phyloP scores from a whole-genome alignment of 768 basidiomycete genomes.

The Phylloporus scabripes region DNA sequence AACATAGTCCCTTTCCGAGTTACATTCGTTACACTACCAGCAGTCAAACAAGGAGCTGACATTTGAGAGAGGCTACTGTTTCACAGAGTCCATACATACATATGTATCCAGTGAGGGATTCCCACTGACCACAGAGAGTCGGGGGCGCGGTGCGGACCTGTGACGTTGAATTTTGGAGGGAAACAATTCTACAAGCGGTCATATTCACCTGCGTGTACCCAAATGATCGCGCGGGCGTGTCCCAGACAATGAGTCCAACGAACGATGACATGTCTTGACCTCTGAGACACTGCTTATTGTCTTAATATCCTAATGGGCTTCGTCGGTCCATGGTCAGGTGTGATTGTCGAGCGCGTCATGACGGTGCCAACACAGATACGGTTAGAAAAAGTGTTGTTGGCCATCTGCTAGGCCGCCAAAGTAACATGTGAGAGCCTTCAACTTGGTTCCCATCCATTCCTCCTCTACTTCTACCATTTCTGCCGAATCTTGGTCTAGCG shows the following conservation, averaged over 20 bases:
- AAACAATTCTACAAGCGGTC: no score
- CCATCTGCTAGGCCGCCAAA: constrained; percentile 78
- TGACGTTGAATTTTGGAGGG: no score
- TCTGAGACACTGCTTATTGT: no score
- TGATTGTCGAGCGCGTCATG: background rate
- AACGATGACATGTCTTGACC: background rate
- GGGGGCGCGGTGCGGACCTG: no score
- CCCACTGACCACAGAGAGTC: no score
- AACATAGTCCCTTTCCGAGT: background rate
- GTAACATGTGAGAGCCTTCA: constrained; percentile 93
- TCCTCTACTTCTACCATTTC: constrained; percentile 90
- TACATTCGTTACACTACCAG: background rate
- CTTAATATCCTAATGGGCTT: no score
- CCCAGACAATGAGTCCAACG: background rate
- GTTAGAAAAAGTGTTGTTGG: constrained; percentile 56
- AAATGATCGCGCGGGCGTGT: background rate
- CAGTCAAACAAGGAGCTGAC: background rate
- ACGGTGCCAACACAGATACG: background rate
- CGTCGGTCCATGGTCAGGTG: no score
- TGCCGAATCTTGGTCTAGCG: constrained; percentile 5
- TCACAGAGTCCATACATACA: background rate
- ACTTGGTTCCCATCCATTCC: constrained; percentile 90
- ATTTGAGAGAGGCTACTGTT: background rate
- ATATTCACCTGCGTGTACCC: background rate
- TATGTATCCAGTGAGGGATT: background rate